Evolutionary conservation across 139 green algal species (phyloP).

Genomic region (Chlorella sorokiniana): DNA sequence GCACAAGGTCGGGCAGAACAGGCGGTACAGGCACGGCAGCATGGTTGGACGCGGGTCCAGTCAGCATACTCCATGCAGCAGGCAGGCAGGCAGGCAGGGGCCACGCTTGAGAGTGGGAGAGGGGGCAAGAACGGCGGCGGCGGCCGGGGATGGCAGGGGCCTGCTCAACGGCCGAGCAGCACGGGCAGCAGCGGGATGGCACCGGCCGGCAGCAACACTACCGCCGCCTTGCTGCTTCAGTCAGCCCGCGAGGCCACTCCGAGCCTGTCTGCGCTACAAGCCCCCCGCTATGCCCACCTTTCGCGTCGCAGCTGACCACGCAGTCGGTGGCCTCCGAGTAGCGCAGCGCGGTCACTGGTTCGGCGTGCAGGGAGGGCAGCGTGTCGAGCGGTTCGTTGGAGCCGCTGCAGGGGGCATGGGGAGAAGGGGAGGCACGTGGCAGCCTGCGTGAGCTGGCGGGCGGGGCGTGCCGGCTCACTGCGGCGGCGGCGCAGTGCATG

Average conservation of each 20-base stretch:
- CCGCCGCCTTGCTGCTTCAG: too few species aligned
- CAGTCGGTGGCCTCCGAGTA: conserved; percentile 74
- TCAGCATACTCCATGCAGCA: too few species aligned
- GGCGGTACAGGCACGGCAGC: neutral
- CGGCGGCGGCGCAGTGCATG: too few species aligned
- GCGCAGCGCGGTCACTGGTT: conserved; percentile 73
- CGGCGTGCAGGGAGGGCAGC: conserved; percentile 61
- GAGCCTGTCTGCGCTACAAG: too few species aligned
- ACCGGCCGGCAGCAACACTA: too few species aligned
- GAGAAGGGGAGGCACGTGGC: neutral
- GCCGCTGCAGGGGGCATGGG: conserved; percentile 13
- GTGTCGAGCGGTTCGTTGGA: conserved; percentile 61
- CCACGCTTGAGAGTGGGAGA: neutral
- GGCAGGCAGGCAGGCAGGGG: too few species aligned
- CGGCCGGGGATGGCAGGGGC: neutral
- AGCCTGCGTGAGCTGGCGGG: too few species aligned
- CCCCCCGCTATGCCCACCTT: conserved; percentile 64
- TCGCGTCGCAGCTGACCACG: conserved; percentile 68
- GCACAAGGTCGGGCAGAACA: too few species aligned
- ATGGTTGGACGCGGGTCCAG: neutral
- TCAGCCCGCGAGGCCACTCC: too few species aligned
- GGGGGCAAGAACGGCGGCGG: neutral
- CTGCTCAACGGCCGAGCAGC: too few species aligned
- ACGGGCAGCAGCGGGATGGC: too few species aligned
- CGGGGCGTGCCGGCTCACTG: too few species aligned